Evolutionary conservation across 2,329 filamentous ascomycete genomes (phyloP).

Genomic region (Cytospora piceicola): DNA sequence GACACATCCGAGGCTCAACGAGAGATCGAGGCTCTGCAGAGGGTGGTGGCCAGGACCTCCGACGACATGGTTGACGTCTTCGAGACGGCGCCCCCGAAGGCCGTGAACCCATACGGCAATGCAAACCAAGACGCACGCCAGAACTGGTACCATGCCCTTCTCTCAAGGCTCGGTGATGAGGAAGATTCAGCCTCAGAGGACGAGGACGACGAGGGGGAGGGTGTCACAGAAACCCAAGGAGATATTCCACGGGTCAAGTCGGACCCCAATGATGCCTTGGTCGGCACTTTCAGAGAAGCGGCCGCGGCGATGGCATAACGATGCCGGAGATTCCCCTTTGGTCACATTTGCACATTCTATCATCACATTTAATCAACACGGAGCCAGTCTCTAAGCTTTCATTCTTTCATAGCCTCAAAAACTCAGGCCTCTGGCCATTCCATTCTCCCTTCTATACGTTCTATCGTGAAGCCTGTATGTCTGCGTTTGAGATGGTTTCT

Average conservation of each 20-base stretch:
- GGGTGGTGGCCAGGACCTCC: conserved; percentile 65
- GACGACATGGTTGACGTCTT: conserved; percentile 71
- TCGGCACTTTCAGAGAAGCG: conserved; percentile 64
- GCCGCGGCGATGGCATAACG: conserved; percentile 54
- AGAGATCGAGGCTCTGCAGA: conserved; percentile 66
- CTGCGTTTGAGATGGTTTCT: background rate
- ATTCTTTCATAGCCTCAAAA: conserved; percentile 1
- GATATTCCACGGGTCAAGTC: conserved; percentile 45
- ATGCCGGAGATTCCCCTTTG: background rate
- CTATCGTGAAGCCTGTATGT: background rate
- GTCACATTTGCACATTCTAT: background rate
- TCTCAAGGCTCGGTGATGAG: conserved; percentile 59
- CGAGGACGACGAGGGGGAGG: conserved; percentile 51
- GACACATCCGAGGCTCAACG: conserved; percentile 65
- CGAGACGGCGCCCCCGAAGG: conserved; percentile 60
- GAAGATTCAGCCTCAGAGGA: conserved; percentile 45
- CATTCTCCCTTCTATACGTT: background rate
- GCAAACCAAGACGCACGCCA: conserved; percentile 59
- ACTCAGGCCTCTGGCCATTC: background rate
- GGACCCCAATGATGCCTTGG: conserved; percentile 49
- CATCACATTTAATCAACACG: conserved; percentile 14
- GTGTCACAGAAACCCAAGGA: conserved; percentile 46
- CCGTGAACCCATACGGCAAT: conserved; percentile 48
- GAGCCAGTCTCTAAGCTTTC: conserved; percentile 19
- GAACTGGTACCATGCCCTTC: conserved; percentile 62